Percentiles rank a stretch among this genome's conserved stretches.
These are phyloP conservation scores for Cephaloascus albidus DNA, from an alignment of 805 yeast species.

Conservation along the genomic window DNA sequence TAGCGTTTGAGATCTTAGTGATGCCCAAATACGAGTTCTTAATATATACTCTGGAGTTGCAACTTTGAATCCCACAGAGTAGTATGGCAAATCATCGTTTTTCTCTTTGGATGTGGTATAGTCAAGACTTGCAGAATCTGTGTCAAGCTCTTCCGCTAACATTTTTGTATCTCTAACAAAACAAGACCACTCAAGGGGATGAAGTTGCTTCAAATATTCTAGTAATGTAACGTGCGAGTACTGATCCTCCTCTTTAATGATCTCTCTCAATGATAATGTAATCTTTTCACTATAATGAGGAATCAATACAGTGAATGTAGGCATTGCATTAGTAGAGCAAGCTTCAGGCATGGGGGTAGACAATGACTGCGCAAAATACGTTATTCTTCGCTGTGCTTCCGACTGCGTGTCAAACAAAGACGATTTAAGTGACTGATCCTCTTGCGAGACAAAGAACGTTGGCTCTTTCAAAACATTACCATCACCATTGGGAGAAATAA, in stretches of 20 bases:
- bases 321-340: slow-evolving; percentile 57
- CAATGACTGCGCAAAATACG: slow-evolving; percentile 84
- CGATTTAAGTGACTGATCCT: slow-evolving; percentile 58
- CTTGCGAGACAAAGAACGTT: slow-evolving; percentile 70
- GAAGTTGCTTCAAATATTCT: slow-evolving; percentile 47
- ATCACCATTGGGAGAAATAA: slow-evolving; percentile 20
- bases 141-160: slow-evolving; percentile 39
- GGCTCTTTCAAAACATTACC: slow-evolving; percentile 55
- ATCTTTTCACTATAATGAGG: slow-evolving; percentile 88
- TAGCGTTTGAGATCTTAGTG: slow-evolving; percentile 35
- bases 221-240: slow-evolving; percentile 45
- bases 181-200: slow-evolving; percentile 48
- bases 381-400: slow-evolving; percentile 76
- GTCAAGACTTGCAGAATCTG: slow-evolving; percentile 11
- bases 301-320: slow-evolving; percentile 71
- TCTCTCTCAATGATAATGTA: slow-evolving; percentile 63
- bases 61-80: slow-evolving; percentile 37
- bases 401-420: slow-evolving; percentile 51
- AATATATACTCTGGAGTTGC: slow-evolving; percentile 38
- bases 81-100: slow-evolving; percentile 32
- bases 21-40: slow-evolving; percentile 39
- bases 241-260: slow-evolving; percentile 65
- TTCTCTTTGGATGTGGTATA: slow-evolving; percentile 25
- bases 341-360: slow-evolving; percentile 82
- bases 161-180: slow-evolving; percentile 48